phyloP scores from a whole-genome alignment of 192 early-diverging fungal genomes.

The Obelidium mucronatum region DNA sequence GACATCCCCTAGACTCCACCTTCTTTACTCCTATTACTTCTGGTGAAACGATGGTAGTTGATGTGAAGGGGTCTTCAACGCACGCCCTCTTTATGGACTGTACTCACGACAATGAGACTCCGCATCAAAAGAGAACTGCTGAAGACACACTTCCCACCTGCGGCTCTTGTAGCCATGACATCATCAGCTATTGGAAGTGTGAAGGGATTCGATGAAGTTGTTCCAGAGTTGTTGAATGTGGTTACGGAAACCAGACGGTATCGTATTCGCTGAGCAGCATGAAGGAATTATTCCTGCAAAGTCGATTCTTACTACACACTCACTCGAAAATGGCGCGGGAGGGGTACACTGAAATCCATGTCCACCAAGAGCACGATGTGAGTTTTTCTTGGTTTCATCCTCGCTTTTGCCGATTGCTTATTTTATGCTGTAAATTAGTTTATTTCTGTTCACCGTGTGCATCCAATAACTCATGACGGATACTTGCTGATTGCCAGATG shows the following conservation, averaged over 20 bases:
- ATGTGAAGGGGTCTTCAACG: slow-evolving; percentile 79
- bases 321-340: slow-evolving; percentile 86
- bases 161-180: slow-evolving; percentile 88
- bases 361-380: slow-evolving; percentile 92
- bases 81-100: slow-evolving; percentile 98
- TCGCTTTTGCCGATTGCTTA: background rate
- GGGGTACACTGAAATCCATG: slow-evolving; percentile 91
- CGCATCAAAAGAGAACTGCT: slow-evolving; percentile 87
- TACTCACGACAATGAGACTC: slow-evolving; percentile 99
- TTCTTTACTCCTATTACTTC: slow-evolving; percentile 34
- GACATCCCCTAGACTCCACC: slow-evolving; percentile 54
- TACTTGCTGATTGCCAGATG: slow-evolving; percentile 90
- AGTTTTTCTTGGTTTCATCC: slow-evolving; percentile 7
- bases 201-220: slow-evolving; percentile 97
- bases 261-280: slow-evolving; percentile 61
- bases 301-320: slow-evolving; percentile 72
- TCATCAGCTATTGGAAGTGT: slow-evolving; percentile 93
- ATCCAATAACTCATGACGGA: slow-evolving; percentile 89
- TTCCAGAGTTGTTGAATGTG: slow-evolving; percentile 86
- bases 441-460: slow-evolving; percentile 91
- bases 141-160: slow-evolving; percentile 93
- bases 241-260: slow-evolving; percentile 89
- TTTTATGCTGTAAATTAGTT: slow-evolving; percentile 67
- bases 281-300: slow-evolving; percentile 67
- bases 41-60: slow-evolving; percentile 67